phyloP scores from a whole-genome alignment of 306 rosid genomes.

The Crataegus laevigata region DNA sequence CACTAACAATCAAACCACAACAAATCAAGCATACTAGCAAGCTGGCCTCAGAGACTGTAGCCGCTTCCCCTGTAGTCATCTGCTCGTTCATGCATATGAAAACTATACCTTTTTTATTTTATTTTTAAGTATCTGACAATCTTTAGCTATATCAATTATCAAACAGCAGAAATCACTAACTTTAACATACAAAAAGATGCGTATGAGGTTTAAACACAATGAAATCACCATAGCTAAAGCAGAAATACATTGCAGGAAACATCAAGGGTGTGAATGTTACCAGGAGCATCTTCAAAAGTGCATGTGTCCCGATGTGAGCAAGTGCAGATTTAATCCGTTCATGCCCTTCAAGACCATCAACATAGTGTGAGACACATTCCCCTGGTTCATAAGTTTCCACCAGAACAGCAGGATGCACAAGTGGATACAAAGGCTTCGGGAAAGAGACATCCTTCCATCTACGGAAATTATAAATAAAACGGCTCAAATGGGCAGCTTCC shows the following conservation, averaged over 20 bases:
- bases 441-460: slow-evolving; percentile 95
- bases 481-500: slow-evolving; percentile 98
- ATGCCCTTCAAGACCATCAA: slow-evolving; percentile 79
- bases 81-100: background rate
- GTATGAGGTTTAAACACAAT: background rate
- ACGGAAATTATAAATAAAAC: slow-evolving; percentile 87
- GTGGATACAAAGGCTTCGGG: slow-evolving; percentile 95
- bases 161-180: background rate
- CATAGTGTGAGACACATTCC: slow-evolving; percentile 82
- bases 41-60: background rate
- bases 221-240: slow-evolving; percentile 7
- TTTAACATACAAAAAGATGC: background rate
- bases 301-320: slow-evolving; percentile 98
- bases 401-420: slow-evolving; percentile 95
- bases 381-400: slow-evolving; percentile 96
- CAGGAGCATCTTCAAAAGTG: slow-evolving; percentile 98
- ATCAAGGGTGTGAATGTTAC: slow-evolving; percentile 34
- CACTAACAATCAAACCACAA: background rate
- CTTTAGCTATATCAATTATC: background rate
- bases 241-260: slow-evolving; percentile 1
- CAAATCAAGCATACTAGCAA: background rate
- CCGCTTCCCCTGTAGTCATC: background rate
- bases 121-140: background rate
- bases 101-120: background rate
- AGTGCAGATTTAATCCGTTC: slow-evolving; percentile 69